Base-by-base conservation (phyloP, 768 basidiomycete species). In the Lactifluus piperatus region DNA sequence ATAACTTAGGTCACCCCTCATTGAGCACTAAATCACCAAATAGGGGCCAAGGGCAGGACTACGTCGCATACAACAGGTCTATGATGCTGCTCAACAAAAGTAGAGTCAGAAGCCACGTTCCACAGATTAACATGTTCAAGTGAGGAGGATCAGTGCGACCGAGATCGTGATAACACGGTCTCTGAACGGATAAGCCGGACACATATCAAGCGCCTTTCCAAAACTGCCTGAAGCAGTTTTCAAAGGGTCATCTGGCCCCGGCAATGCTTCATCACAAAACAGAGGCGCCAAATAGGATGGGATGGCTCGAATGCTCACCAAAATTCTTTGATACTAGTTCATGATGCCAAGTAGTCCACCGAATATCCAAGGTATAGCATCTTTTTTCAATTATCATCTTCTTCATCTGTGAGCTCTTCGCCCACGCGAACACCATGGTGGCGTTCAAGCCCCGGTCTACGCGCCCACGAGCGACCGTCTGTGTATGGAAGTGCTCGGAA, bases 221-320 rank as follows among this genome's bases (percentile, higher is more conserved):
- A 52, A 47, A 52, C 54, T 41, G 37, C 54, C 54, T 27, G 41
- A 62, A 64, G 45, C 60, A 66, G 64, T 66, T 69, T 71, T 68
- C 73, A 70, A 76, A 85, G 84, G 66, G 83, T 89, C 88, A 82
- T 87, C 84, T 90, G 88, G 88, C 88, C 88, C 87, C 88, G 88
- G 87, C 83, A 76, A 65, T 65, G 63, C 82, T 60, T 84, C 86
- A 85, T 88, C 86, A 73, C 67, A 60, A 32, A 16, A 50, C 27
- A 57, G 22, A 57, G 30, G 45, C 20, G 44, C 47, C 14, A 62
- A 29, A 44, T 24, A 22, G 26, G 14, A 57, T n/a, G 41, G 26
- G 49, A 27, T 34, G 44, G 62, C 61, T 57, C 61, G 63, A 63
- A n/a, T 11, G 27, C 58, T 54, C 63, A 64, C 58, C 55, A 20